Evolutionary conservation across 2,329 filamentous ascomycete genomes (phyloP), one percentile per base, ranked within the genome.

Genomic region (Parasarocladium wereldwijsianum): DNA sequence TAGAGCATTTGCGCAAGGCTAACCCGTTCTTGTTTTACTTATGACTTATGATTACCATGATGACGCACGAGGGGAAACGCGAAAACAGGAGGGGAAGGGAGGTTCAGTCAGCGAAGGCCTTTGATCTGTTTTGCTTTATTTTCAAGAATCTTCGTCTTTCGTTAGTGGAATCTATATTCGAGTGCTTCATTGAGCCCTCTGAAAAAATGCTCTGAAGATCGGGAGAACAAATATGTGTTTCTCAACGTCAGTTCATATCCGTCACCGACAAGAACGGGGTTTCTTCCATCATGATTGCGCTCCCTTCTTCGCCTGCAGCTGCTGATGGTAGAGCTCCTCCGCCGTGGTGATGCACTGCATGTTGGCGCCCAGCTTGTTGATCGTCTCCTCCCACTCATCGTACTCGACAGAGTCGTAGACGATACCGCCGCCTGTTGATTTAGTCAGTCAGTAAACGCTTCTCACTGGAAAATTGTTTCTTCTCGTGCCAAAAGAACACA

Each of bases 291-390:
- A 31, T 7, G 29, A 22, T 9, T 19, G 6, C 6, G 17, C n/a
- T 13, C 22, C 11, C 19, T 31, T 16, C 22, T 32, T 14, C 36
- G 24, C 31, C 24, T 50, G 46, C 33, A 54, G 49, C 34, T 52
- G 43, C 23, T 52, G 43, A 29, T 55, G 41, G 39, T 68, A 68
- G n/a, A 67, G 47, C 50, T 77, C 66, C 58, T 94, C 87, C 2
- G 86, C 87, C 30, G 76, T 71, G 35, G 75, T 77, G 51, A 96
- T 86, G 55, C 83, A 90, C 41, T 79, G 70, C 62, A 92, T 84
- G 51, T 93, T 93, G 25, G 84, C 82, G 16, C 80, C 76, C 27
- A 93, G 62, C 66, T 98, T 98, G 62, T 98, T 96, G 60, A 90
- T 76, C 31, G 74, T 83, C 39, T 92, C 94, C 68, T 96, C 84